Conservation (phyloP, 148 eudicot species). For the Mesembryanthemum crystallinum region DNA sequence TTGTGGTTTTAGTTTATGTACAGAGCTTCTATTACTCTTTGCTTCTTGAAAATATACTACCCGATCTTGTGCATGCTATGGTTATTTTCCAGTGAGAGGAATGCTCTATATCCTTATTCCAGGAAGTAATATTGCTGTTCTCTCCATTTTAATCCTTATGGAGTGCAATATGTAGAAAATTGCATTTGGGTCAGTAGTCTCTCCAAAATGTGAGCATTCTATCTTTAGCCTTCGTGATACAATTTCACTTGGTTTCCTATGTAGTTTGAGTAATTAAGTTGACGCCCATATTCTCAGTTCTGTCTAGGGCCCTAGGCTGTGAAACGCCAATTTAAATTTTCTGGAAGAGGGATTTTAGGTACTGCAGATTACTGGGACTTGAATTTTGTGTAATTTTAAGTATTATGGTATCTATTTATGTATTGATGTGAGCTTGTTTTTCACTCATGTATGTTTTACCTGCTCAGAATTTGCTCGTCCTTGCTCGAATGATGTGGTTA, state of each 20-base stretch:
- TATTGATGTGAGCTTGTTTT: no score
- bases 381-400: no score
- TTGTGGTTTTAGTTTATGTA: not conserved
- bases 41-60: not conserved
- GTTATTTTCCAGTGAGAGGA: no score
- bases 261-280: no score
- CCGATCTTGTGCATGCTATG: not conserved
- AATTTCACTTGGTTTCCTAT: not conserved
- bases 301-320: not conserved
- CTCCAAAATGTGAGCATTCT: not conserved
- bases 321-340: not conserved
- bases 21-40: not conserved
- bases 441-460: not conserved
- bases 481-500: not conserved
- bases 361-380: not conserved
- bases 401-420: not conserved
- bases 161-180: no score
- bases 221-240: not conserved
- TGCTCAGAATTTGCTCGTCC: not conserved
- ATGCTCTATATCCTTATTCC: not conserved
- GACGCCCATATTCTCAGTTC: not conserved
- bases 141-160: not conserved
- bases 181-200: not conserved
- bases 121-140: not conserved
- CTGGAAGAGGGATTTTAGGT: not conserved